Evolutionary conservation across 2,329 filamentous ascomycete species (phyloP), one percentile per base, ranked within the genome.

Genomic region (Claviceps sp.): DNA sequence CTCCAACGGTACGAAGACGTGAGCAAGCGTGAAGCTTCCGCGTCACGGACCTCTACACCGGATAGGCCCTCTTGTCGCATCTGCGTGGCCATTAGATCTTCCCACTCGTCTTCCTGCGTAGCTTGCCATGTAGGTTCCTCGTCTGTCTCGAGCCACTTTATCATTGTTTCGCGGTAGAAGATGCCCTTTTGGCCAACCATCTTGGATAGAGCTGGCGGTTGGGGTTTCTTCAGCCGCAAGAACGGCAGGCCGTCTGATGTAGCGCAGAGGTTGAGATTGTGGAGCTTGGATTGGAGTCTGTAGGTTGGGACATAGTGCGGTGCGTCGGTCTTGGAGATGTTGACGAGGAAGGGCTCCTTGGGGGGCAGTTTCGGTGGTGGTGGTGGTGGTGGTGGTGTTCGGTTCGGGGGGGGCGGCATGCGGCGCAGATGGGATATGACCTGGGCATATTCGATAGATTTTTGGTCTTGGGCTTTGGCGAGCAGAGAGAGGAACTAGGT

Each of bases 181-280:
- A 61, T 55, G 17, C 75, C 64, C 59, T 78, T 79, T 48, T 77
- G 68, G 10, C 72, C 68, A 2, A 90, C 59, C 16, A 83, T 72
- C 8, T 75, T 68, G n/a, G 73, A 76, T 19, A 90, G 65, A n/a
- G 67, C 65, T 0, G 63, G 61, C 2, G 82, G 76, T 63, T 89
- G 83, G 4, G 82, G 81, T 63, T 85, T 86, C 56, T 70, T 74
- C 45, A 84, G 66, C 39, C 86, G 79, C 30, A 91, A 64, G 60
- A 89, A 84, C 0, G 84, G 78, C 24, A 82, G 65, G 26, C 73
- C 73, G 42, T 73, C 70, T 2, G 81, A 73, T 4, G 76, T 73
- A 37, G 76, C 68, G 40, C 62, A 63, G 1, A 88, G 61, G 1
- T 68, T 68, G 1, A 86, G 86, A 2, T 87, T 71, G 46, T 76